Evolutionary conservation across 2,329 filamentous ascomycete species (phyloP).

Genomic region (Dryadomyces quercus-mongolicae): DNA sequence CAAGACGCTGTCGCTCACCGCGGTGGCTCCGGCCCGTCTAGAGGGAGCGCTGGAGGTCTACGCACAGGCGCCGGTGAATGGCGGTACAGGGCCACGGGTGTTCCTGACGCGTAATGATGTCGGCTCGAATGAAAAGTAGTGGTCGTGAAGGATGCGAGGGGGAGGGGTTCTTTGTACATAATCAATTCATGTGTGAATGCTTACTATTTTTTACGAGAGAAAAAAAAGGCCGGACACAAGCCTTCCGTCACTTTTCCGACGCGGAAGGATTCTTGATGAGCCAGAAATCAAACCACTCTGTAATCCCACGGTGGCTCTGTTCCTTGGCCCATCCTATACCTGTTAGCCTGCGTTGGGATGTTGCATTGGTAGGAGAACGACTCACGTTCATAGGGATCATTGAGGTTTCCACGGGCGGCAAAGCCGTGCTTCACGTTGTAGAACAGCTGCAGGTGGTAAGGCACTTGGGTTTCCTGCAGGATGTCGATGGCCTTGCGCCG

Average conservation of each 20-base stretch:
- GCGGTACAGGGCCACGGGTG: slow-evolving; percentile 6
- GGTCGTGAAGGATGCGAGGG: background rate
- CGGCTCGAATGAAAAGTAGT: background rate
- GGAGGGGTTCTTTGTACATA: background rate
- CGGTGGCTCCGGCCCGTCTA: background rate
- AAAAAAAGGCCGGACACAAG: too few species aligned
- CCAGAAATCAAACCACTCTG: slow-evolving; percentile 14
- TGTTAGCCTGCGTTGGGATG: background rate
- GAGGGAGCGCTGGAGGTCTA: background rate
- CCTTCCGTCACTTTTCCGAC: too few species aligned
- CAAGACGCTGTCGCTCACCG: background rate
- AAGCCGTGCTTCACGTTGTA: slow-evolving; percentile 31
- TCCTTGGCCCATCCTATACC: slow-evolving; percentile 12
- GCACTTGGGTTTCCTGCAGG: slow-evolving; percentile 24
- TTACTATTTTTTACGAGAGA: too few species aligned
- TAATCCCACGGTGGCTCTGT: slow-evolving; percentile 12
- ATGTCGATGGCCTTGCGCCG: slow-evolving; percentile 30
- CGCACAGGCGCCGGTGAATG: slow-evolving; percentile 7
- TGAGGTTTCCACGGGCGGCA: slow-evolving; percentile 11
- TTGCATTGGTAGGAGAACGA: background rate
- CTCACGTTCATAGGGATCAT: slow-evolving; percentile 26
- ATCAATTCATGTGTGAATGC: too few species aligned
- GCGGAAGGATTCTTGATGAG: background rate
- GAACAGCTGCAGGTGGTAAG: slow-evolving; percentile 54
- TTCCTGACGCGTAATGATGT: slow-evolving; percentile 8